These are phyloP conservation scores for Curvularia sp. DNA, from an alignment of 2,329 filamentous ascomycete species.

Conservation along the genomic window DNA sequence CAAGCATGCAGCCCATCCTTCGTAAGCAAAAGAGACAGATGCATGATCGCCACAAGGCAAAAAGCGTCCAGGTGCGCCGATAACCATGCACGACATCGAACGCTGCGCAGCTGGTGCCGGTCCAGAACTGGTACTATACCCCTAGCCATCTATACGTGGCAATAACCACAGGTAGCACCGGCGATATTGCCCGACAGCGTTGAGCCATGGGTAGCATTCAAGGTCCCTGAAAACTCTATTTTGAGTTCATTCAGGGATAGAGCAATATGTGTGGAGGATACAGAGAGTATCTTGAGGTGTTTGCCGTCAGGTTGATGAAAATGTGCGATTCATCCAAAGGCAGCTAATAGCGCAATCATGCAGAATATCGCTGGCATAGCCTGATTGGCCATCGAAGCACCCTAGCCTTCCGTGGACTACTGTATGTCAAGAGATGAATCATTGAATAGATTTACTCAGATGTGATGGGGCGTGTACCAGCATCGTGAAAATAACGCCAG, in stretches of 20 bases:
- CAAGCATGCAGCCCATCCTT: background rate
- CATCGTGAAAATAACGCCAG: conserved; percentile 7
- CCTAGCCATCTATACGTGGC: conserved; percentile 34
- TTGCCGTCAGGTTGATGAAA: background rate
- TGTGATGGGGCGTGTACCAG: conserved; percentile 18
- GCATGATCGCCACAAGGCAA: background rate
- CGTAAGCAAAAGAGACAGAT: background rate
- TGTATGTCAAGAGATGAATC: conserved; percentile 32
- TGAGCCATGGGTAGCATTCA: conserved; percentile 13
- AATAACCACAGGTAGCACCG: conserved; percentile 25
- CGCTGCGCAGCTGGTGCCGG: conserved; percentile 5
- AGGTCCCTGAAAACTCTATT: conserved; percentile 15
- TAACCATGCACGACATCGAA: conserved; percentile 9
- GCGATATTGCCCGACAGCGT: conserved; percentile 24
- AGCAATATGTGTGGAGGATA: conserved; percentile 7
- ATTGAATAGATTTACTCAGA: conserved; percentile 26
- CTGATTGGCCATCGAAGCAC: conserved; percentile 27
- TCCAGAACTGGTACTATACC: conserved; percentile 20
- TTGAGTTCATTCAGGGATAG: conserved; percentile 34
- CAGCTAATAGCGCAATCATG: conserved; percentile 18
- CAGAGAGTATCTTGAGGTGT: background rate
- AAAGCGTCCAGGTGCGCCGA: background rate
- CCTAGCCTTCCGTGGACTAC: conserved; percentile 15
- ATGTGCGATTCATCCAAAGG: background rate
- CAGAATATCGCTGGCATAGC: conserved; percentile 19